phyloP scores from a whole-genome alignment of 2,329 filamentous ascomycete species.

The Aspergillus terreus region DNA sequence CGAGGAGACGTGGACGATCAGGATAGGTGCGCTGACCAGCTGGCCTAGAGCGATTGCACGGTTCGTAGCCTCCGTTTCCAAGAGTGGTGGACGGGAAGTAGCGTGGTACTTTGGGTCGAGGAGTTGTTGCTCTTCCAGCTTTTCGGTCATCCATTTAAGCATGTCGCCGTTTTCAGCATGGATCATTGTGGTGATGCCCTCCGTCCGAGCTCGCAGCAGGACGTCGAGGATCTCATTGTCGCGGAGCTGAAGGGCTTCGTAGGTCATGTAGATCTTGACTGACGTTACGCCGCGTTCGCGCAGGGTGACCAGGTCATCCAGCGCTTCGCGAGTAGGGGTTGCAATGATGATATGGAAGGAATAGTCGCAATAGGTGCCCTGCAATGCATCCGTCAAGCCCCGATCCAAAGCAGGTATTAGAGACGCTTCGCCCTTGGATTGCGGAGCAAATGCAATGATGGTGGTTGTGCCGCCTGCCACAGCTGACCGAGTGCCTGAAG shows the following conservation, averaged over 20 bases:
- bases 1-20: constrained; percentile 52
- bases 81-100: constrained; percentile 37
- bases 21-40: constrained; percentile 49
- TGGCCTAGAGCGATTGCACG: constrained; percentile 50
- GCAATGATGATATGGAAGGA: constrained; percentile 46
- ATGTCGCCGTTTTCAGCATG: constrained; percentile 48
- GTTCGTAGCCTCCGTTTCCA: constrained; percentile 45
- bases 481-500: constrained; percentile 49
- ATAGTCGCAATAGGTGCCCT: constrained; percentile 55
- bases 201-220: constrained; percentile 35
- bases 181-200: constrained; percentile 47
- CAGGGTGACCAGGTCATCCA: constrained; percentile 40
- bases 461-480: constrained; percentile 51
- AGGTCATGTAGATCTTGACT: constrained; percentile 48
- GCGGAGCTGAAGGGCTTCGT: constrained; percentile 39
- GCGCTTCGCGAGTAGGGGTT: constrained; percentile 26
- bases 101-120: constrained; percentile 42
- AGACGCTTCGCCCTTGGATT: constrained; percentile 46
- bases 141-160: constrained; percentile 35
- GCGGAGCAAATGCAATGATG: constrained; percentile 56
- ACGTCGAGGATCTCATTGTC: constrained; percentile 45
- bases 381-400: constrained; percentile 44
- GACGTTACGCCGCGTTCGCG: constrained; percentile 39
- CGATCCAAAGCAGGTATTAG: constrained; percentile 37
- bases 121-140: constrained; percentile 32